A percentile compares a stretch with the other conserved stretches of the same genome.
phyloP scores from a whole-genome alignment of 2,329 filamentous ascomycete genomes.

The Sclerotinia nivalis region DNA sequence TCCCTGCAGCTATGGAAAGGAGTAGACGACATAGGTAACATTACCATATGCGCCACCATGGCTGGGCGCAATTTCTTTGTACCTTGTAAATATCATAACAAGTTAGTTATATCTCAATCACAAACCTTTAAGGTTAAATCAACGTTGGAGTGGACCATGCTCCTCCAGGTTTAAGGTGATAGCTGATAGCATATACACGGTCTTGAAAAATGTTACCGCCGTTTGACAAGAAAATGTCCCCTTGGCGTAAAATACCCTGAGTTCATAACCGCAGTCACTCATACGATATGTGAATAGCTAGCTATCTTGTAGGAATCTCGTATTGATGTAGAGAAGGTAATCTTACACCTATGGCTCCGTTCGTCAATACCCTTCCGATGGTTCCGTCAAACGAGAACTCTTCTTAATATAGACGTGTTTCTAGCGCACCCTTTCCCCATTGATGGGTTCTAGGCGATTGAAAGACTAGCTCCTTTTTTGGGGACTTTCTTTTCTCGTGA shows the following conservation, averaged over 20 bases:
- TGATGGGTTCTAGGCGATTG: no score
- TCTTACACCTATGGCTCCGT: not conserved
- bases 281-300: not conserved
- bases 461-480: no score
- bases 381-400: not conserved
- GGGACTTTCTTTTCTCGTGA: no score
- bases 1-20: not conserved
- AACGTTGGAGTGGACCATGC: not conserved
- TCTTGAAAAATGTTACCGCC: not conserved
- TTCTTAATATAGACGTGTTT: not conserved
- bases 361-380: not conserved
- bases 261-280: no score
- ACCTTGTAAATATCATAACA: not conserved
- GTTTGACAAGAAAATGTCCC: not conserved
- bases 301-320: not conserved
- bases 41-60: not conserved
- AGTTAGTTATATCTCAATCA: not conserved
- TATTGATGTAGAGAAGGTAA: not conserved
- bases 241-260: no score
- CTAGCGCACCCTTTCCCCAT: no score
- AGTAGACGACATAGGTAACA: not conserved
- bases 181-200: no score
- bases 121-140: constrained; percentile 7
- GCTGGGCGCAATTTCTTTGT: not conserved
- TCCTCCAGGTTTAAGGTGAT: not conserved